Conservation (phyloP, 2,329 filamentous ascomycete genomes). For the Tympanopsis confertula region DNA sequence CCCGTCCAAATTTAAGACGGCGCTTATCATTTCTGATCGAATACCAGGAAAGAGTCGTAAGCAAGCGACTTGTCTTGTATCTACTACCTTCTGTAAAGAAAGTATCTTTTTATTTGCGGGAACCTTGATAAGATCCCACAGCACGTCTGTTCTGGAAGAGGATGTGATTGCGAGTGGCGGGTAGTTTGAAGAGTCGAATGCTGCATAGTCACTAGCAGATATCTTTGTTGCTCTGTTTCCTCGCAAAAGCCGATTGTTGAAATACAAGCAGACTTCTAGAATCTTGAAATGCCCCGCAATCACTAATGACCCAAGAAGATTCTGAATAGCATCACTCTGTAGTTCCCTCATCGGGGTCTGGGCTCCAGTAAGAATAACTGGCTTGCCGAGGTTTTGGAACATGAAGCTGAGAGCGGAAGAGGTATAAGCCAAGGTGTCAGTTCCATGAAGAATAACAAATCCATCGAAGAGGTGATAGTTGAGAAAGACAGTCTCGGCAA, state of each 20-base stretch:
- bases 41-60: constrained; percentile 64
- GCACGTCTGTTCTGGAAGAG: constrained; percentile 49
- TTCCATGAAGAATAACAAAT: constrained; percentile 63
- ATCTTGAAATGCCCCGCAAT: constrained; percentile 66
- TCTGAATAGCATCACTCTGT: constrained; percentile 62
- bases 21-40: constrained; percentile 58
- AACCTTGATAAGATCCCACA: constrained; percentile 52
- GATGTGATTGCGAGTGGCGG: constrained; percentile 48
- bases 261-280: constrained; percentile 64
- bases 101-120: constrained; percentile 46
- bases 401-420: constrained; percentile 64
- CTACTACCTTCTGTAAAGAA: constrained; percentile 46
- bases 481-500: constrained; percentile 41
- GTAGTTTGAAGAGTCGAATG: constrained; percentile 58
- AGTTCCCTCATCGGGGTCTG: constrained; percentile 60
- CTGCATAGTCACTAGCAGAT: constrained; percentile 56
- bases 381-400: constrained; percentile 63
- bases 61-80: constrained; percentile 58
- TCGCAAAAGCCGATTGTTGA: constrained; percentile 59
- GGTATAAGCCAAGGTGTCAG: constrained; percentile 59
- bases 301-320: constrained; percentile 57
- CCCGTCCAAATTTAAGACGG: constrained; percentile 47
- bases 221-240: constrained; percentile 61
- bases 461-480: constrained; percentile 63
- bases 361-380: constrained; percentile 54